phyloP scores from a whole-genome alignment of 2,329 filamentous ascomycete genomes.

The Aspergillus fijiensis region DNA sequence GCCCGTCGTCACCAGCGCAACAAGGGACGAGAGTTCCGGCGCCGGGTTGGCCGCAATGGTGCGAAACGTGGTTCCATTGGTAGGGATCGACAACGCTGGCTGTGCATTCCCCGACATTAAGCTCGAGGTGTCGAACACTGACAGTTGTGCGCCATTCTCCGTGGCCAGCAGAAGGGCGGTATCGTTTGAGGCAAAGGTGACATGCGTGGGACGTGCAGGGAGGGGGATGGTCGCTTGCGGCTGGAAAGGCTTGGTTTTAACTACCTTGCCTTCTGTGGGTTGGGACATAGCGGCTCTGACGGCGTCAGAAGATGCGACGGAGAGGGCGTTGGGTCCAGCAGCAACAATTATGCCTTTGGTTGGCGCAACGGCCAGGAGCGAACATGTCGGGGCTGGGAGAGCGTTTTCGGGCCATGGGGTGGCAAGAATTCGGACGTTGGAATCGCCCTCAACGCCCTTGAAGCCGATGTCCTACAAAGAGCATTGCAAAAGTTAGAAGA shows the following conservation, averaged over 20 bases:
- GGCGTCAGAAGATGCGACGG: conserved; percentile 73
- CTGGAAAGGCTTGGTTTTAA: conserved; percentile 67
- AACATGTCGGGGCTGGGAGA: conserved; percentile 73
- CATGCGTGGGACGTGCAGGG: conserved; percentile 75
- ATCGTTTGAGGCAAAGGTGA: conserved; percentile 89
- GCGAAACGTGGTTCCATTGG: conserved; percentile 71
- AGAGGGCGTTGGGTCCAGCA: conserved; percentile 75
- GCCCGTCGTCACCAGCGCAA: conserved; percentile 75
- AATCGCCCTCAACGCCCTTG: conserved; percentile 72
- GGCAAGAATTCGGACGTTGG: conserved; percentile 76
- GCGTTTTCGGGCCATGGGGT: conserved; percentile 69
- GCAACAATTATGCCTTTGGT: conserved; percentile 80
- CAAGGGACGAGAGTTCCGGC: conserved; percentile 59
- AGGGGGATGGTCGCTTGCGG: conserved; percentile 73
- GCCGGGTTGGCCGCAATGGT: conserved; percentile 78
- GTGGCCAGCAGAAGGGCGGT: conserved; percentile 78
- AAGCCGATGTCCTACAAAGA: conserved; percentile 70
- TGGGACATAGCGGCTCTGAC: conserved; percentile 72
- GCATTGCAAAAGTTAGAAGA: conserved; percentile 9
- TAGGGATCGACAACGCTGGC: conserved; percentile 71
- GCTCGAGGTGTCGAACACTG: conserved; percentile 73
- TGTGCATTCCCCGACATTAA: conserved; percentile 66
- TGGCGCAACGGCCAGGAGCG: conserved; percentile 80
- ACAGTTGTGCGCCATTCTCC: conserved; percentile 75
- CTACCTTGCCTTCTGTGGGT: conserved; percentile 55